Conservation (phyloP, 352 stramenopile species). For the Phytophthora capsici region DNA sequence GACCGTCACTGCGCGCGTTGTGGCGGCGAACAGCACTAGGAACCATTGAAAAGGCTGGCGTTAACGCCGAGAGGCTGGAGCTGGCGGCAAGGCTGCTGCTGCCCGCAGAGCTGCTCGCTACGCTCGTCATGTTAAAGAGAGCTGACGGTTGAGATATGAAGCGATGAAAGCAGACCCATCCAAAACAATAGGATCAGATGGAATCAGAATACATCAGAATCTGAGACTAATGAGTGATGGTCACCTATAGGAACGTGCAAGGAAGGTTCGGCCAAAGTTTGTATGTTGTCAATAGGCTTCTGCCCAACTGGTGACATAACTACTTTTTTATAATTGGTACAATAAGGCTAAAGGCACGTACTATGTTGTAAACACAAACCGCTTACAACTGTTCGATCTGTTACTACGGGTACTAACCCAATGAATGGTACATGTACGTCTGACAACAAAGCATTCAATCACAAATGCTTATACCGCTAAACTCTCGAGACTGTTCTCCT, state of each 20-base stretch:
- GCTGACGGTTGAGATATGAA: constrained; percentile 12
- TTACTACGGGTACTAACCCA: too few relatives aligned
- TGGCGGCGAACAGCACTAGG: constrained; percentile 32
- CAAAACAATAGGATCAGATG: not conserved
- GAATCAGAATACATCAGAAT: constrained; percentile 6
- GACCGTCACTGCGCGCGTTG: not conserved
- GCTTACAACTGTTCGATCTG: too few relatives aligned
- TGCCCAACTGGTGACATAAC: too few relatives aligned
- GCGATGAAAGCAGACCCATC: constrained; percentile 8
- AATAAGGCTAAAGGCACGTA: too few relatives aligned
- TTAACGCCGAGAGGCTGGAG: constrained; percentile 26
- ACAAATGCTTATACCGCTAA: too few relatives aligned
- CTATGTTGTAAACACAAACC: too few relatives aligned
- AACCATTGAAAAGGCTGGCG: constrained; percentile 38
- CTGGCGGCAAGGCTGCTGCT: constrained; percentile 14
- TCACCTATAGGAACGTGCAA: constrained; percentile 15
- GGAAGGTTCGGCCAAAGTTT: constrained; percentile 6
- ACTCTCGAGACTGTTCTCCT: too few relatives aligned
- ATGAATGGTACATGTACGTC: too few relatives aligned
- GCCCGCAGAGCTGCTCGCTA: constrained; percentile 26
- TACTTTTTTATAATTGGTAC: too few relatives aligned
- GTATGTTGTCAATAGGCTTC: too few relatives aligned
- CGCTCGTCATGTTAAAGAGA: constrained; percentile 18
- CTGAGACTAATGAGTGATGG: constrained; percentile 9
- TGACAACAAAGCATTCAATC: too few relatives aligned